Evolutionary conservation across 768 basidiomycete species (phyloP).

Genomic region (Termitomyces sp.): DNA sequence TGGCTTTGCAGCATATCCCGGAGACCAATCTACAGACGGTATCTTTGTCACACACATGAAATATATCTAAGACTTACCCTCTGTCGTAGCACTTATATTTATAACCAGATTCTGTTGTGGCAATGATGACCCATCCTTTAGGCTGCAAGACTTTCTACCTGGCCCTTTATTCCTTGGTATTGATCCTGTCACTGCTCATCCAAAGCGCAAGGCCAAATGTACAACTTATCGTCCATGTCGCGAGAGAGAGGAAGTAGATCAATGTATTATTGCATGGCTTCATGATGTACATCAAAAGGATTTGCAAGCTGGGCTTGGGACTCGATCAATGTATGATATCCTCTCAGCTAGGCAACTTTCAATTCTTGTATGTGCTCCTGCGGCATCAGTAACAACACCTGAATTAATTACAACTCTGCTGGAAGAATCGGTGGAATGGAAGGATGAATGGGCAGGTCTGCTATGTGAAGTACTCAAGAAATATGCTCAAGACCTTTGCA

Average conservation of each 20-base stretch:
- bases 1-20: too few relatives aligned
- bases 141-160: conserved; percentile 3
- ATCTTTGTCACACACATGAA: too few relatives aligned
- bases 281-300: conserved; percentile 5
- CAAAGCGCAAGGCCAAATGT: background rate
- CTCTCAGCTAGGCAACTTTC: conserved; percentile 11
- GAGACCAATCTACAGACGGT: too few relatives aligned
- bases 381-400: background rate
- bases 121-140: conserved; percentile 2
- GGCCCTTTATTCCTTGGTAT: background rate
- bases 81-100: too few relatives aligned
- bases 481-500: background rate
- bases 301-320: background rate
- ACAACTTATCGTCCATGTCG: conserved; percentile 8
- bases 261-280: conserved; percentile 20
- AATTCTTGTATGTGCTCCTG: conserved; percentile 13
- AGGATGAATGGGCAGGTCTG: conserved; percentile 18
- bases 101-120: conserved; percentile 9
- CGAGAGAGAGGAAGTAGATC: conserved; percentile 17
- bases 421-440: conserved; percentile 24
- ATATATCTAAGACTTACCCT: too few relatives aligned
- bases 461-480: background rate
- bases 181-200: background rate
- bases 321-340: conserved; percentile 20
- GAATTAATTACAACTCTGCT: conserved; percentile 14